phyloP scores from a whole-genome alignment of 495 filamentous ascomycete genomes.

The Clavariopsis aquatica region DNA sequence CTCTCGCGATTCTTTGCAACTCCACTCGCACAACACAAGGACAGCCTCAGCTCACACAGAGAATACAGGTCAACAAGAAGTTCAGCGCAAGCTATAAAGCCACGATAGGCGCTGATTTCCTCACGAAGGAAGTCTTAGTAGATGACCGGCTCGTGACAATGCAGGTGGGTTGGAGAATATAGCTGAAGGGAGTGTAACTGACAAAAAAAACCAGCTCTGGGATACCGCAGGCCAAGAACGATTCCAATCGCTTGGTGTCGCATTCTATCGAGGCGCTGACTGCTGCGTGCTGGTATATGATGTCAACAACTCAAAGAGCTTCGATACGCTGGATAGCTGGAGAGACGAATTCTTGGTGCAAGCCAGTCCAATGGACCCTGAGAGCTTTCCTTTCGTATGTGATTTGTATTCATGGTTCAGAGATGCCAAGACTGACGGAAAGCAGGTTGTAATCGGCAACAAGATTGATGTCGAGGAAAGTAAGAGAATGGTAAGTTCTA shows the following conservation, averaged over 20 bases:
- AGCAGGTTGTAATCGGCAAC: constrained; percentile 88
- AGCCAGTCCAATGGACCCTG: constrained; percentile 91
- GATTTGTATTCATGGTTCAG: not conserved
- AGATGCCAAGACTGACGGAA: constrained; percentile 11
- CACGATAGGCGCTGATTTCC: constrained; percentile 97
- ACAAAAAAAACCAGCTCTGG: constrained; percentile 73
- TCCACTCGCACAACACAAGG: not conserved
- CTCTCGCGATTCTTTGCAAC: constrained; percentile 9
- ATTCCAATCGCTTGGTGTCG: constrained; percentile 96
- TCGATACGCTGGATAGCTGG: constrained; percentile 98
- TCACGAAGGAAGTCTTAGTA: constrained; percentile 96
- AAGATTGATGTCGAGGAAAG: constrained; percentile 99
- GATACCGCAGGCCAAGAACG: constrained; percentile 97
- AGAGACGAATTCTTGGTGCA: constrained; percentile 98
- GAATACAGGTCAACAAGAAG: constrained; percentile 95
- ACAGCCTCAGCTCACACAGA: not conserved
- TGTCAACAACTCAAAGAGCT: constrained; percentile 98
- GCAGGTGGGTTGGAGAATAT: constrained; percentile 67
- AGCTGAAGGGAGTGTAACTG: no score
- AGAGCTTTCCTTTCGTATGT: constrained; percentile 95
- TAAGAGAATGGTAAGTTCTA: constrained; percentile 74
- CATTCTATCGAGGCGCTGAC: constrained; percentile 97
- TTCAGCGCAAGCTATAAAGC: constrained; percentile 99
- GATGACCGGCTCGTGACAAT: constrained; percentile 97
- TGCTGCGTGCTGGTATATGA: constrained; percentile 99